Evolutionary conservation across 345 rosid genomes (phyloP).

Genomic region (Trapa bicornis): DNA sequence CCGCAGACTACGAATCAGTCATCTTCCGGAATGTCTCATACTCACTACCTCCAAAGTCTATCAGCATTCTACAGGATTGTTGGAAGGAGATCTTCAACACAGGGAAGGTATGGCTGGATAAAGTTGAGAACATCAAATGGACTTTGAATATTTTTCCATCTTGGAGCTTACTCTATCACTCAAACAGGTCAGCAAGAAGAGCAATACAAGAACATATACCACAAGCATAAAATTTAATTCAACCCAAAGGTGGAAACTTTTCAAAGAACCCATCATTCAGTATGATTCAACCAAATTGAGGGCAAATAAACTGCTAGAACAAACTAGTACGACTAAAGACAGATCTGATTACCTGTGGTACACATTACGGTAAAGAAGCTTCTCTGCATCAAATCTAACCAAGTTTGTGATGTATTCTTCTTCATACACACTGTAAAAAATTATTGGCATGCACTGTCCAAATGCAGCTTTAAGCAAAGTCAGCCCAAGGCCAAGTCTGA

Average conservation of each 20-base stretch:
- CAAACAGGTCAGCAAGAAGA: slow-evolving; percentile 41
- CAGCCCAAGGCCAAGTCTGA: slow-evolving; percentile 17
- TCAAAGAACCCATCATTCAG: slow-evolving; percentile 37
- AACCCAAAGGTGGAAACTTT: slow-evolving; percentile 36
- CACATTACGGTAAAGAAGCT: slow-evolving; percentile 30
- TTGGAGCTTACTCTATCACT: not conserved
- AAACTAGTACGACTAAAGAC: slow-evolving; percentile 57
- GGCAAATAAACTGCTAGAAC: slow-evolving; percentile 50
- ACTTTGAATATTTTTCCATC: not conserved
- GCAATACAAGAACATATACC: slow-evolving; percentile 33
- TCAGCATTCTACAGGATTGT: slow-evolving; percentile 72
- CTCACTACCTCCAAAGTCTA: slow-evolving; percentile 46
- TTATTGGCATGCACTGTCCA: not conserved
- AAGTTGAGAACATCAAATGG: not conserved
- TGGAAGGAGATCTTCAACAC: slow-evolving; percentile 54
- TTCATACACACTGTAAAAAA: too few species aligned
- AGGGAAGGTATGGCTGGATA: slow-evolving; percentile 36
- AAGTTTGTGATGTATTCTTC: not conserved
- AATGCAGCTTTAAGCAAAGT: slow-evolving; percentile 32
- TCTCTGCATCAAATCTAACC: not conserved
- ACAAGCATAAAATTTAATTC: slow-evolving; percentile 27
- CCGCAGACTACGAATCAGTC: slow-evolving; percentile 16
- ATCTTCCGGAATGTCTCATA: slow-evolving; percentile 35
- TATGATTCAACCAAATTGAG: slow-evolving; percentile 32
- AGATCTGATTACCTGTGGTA: slow-evolving; percentile 84